Evolutionary conservation across 129 eudicot genomes (phyloP), one percentile per base, ranked within the genome.

Genomic region (Flaveria sonorensis): DNA sequence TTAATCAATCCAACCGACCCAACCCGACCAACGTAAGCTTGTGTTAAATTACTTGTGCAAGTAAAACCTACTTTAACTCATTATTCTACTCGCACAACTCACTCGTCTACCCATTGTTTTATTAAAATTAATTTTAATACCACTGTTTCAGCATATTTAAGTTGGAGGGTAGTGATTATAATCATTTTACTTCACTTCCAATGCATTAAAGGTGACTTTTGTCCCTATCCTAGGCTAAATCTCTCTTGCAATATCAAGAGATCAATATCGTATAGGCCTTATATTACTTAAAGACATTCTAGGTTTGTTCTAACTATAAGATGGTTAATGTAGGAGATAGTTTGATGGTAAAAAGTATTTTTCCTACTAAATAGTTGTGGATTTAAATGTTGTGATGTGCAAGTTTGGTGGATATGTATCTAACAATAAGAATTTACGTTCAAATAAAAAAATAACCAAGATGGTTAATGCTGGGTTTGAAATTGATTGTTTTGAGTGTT

Each of bases 171-270:
- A 20, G 52, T 39, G 51, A 55, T 56, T 72, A 12, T 56, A 55
- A 72, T 72, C 52, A 72, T 72, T 39, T 36, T 57, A 72, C 77
- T 36, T 53, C 61, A 39, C 77, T 55, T 71, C 64, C 76, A 52
- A 52, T 71, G 76, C 76, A 71, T 28, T 51, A 11, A 51, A 28
- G 30, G 40, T 52, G 65, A 20, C 48, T 18, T 52, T 52, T 71
- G 48, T 71, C 64, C 50, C 65, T 7, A 40, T 71, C 65, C 48
- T n/a, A 51, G 26, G 76, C 64, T 71, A 28, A 71, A 71, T 71
- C 76, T 71, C 75, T 70, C 74, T 71, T 32, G 43, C 76, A 52
- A 51, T 71, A 56, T 52, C 76, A 28, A 71, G 52, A 36, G 64
- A 59, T 59, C 2, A 15, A 20, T 53, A 2, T n/a, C 61, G 8